These are phyloP conservation scores for Vanrija humicola DNA, from an alignment of 1,284 basidiomycete species.

Conservation along the genomic window DNA sequence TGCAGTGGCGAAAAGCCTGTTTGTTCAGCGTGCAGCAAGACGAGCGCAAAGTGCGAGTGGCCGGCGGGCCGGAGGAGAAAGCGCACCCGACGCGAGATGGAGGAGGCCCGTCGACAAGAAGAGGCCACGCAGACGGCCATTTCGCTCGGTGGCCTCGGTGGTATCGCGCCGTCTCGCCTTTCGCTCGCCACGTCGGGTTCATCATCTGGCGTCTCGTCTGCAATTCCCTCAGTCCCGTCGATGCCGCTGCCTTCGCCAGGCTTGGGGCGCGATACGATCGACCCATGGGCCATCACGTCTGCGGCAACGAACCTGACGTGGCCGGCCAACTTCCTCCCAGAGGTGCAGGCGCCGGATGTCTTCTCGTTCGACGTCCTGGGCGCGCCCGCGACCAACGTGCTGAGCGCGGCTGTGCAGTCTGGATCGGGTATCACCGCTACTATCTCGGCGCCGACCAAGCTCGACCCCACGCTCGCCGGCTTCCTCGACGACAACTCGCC, in stretches of 20 bases:
- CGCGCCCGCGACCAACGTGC: not conserved
- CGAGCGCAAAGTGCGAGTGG: conserved; percentile 45
- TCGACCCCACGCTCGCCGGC: not conserved
- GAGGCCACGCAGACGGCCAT: not conserved
- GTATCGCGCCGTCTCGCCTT: not conserved
- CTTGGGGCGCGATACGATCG: not conserved
- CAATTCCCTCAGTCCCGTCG: not conserved
- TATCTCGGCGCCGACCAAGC: not conserved
- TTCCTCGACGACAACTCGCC: conserved; percentile 18
- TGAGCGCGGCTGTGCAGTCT: not conserved
- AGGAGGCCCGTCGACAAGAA: conserved; percentile 43
- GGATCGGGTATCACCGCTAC: not conserved
- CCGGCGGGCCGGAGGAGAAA: conserved; percentile 47
- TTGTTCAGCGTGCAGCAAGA: conserved; percentile 44
- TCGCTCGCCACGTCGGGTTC: not conserved
- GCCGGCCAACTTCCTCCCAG: conserved; percentile 6
- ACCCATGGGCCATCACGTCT: not conserved
- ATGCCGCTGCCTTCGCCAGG: too few relatives aligned
- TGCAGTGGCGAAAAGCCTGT: conserved; percentile 47
- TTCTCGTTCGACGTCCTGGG: conserved; percentile 3
- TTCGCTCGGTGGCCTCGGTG: not conserved
- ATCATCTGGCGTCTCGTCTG: not conserved
- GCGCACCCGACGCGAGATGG: conserved; percentile 51
- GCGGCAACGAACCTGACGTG: not conserved
- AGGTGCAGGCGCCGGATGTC: not conserved